A percentile compares a stretch with the other conserved stretches of the same genome.
These are phyloP conservation scores for Cordyceps fumosorosea DNA, from an alignment of 2,329 filamentous ascomycete genomes.

Conservation along the genomic window DNA sequence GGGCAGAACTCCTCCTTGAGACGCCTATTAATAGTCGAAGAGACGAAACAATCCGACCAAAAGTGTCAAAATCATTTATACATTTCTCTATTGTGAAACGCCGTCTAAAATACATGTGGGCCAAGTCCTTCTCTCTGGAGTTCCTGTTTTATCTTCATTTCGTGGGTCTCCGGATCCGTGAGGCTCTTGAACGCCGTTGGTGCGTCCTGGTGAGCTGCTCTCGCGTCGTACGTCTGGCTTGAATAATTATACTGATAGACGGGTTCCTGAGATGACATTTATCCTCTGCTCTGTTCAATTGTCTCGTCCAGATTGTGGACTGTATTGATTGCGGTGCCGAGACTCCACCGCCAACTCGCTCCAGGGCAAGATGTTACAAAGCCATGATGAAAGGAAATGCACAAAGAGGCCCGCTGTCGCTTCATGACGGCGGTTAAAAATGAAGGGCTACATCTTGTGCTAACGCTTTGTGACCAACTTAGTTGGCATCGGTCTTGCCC, in stretches of 20 bases:
- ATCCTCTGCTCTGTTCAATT: neutral
- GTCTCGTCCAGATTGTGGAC: neutral
- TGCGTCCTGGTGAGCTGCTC: slow-evolving; percentile 3
- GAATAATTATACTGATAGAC: neutral
- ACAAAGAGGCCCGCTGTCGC: neutral
- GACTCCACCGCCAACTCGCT: neutral
- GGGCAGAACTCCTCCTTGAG: too few species aligned
- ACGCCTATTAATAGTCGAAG: neutral
- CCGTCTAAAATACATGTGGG: slow-evolving; percentile 9
- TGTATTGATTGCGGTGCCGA: neutral
- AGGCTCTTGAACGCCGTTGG: neutral
- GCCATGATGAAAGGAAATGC: neutral
- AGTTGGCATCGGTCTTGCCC: slow-evolving; percentile 27
- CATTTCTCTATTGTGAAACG: slow-evolving; percentile 11
- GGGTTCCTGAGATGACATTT: neutral
- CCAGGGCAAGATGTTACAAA: neutral
- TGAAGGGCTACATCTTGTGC: neutral
- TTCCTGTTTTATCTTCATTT: neutral
- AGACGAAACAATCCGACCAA: neutral
- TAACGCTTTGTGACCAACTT: neutral
- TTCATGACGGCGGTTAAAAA: neutral
- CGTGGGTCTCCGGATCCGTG: neutral
- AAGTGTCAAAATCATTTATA: slow-evolving; percentile 1
- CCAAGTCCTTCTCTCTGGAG: neutral
- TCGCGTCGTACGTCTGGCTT: slow-evolving; percentile 8